Base-by-base conservation (phyloP, 257 asterid genomes). In the Lycium barbarum region DNA sequence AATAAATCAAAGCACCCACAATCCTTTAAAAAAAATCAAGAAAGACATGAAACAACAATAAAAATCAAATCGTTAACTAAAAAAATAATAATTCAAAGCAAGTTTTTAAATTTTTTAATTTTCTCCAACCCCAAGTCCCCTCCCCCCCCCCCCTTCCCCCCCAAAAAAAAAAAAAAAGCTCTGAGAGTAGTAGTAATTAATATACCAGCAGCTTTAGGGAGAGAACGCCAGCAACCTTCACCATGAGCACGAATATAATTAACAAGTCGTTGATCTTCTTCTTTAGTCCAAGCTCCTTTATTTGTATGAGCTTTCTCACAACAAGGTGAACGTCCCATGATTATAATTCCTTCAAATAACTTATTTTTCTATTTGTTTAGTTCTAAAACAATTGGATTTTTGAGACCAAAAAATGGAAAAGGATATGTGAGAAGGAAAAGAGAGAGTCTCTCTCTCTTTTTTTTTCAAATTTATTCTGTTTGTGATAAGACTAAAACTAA, bases 171-270 rank as follows among this genome's bases (percentile, higher is more conserved):
- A 54, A 18, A 18, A 13, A 3, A 7, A 3, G 17, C 11, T 49
- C 12, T 8, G 2, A 9, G 12, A 15, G 18, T 13, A 54, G 58
- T 2, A n/a, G 35, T 22, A 12, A 53, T 3, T 9, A 78, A 6
- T 36, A 79, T 89, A 95, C 98, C 99, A 43, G 99, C 99, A 35
- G 98, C 92, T 93, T 91, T 93, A 26, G 99, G 99, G 87, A 96
- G 98, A 74, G 98, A 93, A 84, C 98, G 98, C 99, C 99, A 96
- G 91, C 98, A 92, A 53, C 99, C 99, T 88, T 94, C 99, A 17
- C 99, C 99, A 72, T 96, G 97, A 78, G 88, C 80, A 9, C 97
- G 94, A 84, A 96, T 94, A 87, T 96, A 93, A 79, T 55, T 90
- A 85, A 92, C 92, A 53, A 95, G 96, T 6, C 98, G 93, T 67